Evolutionary conservation across 2,329 filamentous ascomycete genomes (phyloP), one percentile per base, ranked within the genome.

Genomic region (Teratosphaeria epicoccoides): DNA sequence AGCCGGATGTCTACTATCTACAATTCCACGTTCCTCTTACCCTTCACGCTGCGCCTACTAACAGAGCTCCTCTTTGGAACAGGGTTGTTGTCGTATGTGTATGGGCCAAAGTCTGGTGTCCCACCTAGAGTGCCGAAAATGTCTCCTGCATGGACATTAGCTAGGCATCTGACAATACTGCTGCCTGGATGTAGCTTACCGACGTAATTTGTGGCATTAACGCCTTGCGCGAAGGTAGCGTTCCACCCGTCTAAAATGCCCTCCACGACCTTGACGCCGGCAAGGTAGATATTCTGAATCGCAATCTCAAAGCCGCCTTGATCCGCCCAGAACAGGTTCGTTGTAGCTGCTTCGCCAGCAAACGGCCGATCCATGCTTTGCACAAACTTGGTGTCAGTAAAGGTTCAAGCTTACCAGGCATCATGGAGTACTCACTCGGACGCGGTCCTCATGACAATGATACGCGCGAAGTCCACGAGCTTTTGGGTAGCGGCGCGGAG

Each of bases 371-470:
- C 85, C 62, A 88, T 40, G n/a, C 33, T 40, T 40, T 17, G 20
- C n/a, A 20, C n/a, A n/a, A 4, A 9, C n/a, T n/a, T n/a, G n/a
- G n/a, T 40, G 33, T 40, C 14, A 40, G 33, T 17, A 40, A 17
- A n/a, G 9, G n/a, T 20, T 20, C 33, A 20, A 40, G n/a, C 14
- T 7, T 40, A 17, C 3, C 20, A 17, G 14, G n/a, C 33, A 17
- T 17, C 14, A 7, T 20, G n/a, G 20, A 5, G 9, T 14, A 40
- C 33, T 40, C 33, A 88, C 69, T 88, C 80, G 9, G 81, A 84
- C 1, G 77, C 82, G 61, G 82, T 81, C 24, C 85, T 76, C 76
- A 87, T 80, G 53, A 87, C 68, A 50, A 88, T 82, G 55, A 85
- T 76, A 2, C 85, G 76, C 4, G 72, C 66, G 66, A 85, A 88